Conservation (phyloP, 2,329 filamentous ascomycete genomes). For the Xylariales sp. region DNA sequence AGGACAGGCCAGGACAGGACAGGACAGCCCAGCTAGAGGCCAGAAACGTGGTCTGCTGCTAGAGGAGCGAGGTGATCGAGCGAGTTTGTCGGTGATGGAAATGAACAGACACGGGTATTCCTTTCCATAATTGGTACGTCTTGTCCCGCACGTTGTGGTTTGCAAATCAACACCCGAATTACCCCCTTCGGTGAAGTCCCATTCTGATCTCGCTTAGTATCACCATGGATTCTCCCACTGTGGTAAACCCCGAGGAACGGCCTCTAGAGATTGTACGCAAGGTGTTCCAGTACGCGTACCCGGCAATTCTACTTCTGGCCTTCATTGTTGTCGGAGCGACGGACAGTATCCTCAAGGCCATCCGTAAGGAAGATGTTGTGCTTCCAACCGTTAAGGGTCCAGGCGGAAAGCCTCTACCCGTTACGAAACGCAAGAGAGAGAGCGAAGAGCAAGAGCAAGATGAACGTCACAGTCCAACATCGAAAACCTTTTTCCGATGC, state of each 20-base stretch:
- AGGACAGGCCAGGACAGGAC: too few relatives aligned
- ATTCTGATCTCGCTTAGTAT: constrained; percentile 15
- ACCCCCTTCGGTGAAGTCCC: too few relatives aligned
- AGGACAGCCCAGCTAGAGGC: not conserved
- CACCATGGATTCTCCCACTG: constrained; percentile 25
- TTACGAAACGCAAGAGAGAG: constrained; percentile 53
- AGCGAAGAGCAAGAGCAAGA: constrained; percentile 39
- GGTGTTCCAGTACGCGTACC: constrained; percentile 46
- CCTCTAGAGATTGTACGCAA: constrained; percentile 40
- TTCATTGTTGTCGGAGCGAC: constrained; percentile 47
- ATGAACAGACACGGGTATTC: not conserved
- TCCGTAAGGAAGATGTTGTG: constrained; percentile 42
- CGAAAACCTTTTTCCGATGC: constrained; percentile 63
- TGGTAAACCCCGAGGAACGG: constrained; percentile 23
- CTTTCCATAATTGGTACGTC: not conserved
- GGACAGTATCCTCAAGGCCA: constrained; percentile 49
- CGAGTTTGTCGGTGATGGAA: not conserved
- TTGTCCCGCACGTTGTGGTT: too few relatives aligned
- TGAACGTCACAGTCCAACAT: constrained; percentile 32
- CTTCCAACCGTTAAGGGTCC: constrained; percentile 62
- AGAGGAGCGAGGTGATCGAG: constrained; percentile 5
- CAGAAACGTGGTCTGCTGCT: constrained; percentile 1
- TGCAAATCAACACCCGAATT: not conserved
- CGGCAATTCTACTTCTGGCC: constrained; percentile 45
- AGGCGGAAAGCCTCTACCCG: constrained; percentile 81